Evolutionary conservation across 495 filamentous ascomycete species (phyloP).

Genomic region (Penicillium argentinense): DNA sequence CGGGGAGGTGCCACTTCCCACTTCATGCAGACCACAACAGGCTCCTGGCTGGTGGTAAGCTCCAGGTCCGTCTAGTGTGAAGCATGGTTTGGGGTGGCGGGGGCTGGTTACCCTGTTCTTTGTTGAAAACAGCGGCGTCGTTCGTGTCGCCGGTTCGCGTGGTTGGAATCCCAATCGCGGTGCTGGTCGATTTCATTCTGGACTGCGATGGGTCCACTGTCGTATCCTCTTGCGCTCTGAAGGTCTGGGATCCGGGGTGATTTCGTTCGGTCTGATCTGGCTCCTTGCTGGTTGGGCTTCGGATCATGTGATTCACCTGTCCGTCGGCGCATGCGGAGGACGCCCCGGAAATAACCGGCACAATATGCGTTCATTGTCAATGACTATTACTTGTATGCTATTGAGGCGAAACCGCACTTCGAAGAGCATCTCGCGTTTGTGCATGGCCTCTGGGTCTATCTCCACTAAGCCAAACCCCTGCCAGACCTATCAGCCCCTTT

Average conservation of each 20-base stretch:
- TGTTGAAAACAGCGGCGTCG: not conserved
- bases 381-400: constrained; percentile 5
- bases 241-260: too few relatives aligned
- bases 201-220: not conserved
- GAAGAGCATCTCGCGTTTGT: constrained; percentile 8
- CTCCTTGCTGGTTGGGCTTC: too few relatives aligned
- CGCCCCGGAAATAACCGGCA: constrained; percentile 1
- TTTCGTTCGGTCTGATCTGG: too few relatives aligned
- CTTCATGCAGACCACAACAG: too few relatives aligned
- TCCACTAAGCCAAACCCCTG: constrained; percentile 16
- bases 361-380: constrained; percentile 2
- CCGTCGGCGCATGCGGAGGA: constrained; percentile 9
- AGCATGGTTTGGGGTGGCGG: too few relatives aligned
- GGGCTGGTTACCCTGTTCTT: not conserved
- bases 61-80: too few relatives aligned
- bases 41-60: too few relatives aligned
- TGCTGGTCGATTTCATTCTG: not conserved
- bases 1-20: too few relatives aligned
- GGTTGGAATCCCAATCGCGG: not conserved
- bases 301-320: constrained; percentile 13
- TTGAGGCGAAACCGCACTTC: constrained; percentile 7
- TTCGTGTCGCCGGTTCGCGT: not conserved
- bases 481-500: constrained; percentile 15
- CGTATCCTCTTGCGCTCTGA: not conserved
- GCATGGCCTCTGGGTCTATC: constrained; percentile 10